Conservation (phyloP, 371 early-diverging fungal species). For the Mucor lusitanicus region DNA sequence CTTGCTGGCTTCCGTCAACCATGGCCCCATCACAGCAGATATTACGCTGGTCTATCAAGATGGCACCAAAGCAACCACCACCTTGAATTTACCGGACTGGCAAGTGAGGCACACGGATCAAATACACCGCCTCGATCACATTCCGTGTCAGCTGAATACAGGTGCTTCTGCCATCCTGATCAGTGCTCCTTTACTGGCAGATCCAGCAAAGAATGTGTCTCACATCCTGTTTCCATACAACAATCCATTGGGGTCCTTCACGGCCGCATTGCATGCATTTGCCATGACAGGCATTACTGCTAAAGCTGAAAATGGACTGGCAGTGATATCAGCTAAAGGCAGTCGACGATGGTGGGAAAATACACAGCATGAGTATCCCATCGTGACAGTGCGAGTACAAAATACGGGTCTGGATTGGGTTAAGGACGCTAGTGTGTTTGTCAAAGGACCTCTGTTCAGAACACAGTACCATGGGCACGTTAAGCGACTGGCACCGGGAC, state of each 20-base stretch:
- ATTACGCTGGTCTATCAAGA: conserved; percentile 28
- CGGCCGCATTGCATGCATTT: conserved; percentile 12
- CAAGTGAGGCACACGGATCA: conserved; percentile 18
- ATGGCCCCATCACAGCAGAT: conserved; percentile 23
- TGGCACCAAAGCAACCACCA: conserved; percentile 15
- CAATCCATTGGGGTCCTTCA: not conserved
- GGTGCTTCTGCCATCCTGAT: conserved; percentile 12
- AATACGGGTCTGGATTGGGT: conserved; percentile 20
- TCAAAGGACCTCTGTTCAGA: conserved; percentile 9
- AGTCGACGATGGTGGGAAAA: conserved; percentile 6
- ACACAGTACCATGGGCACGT: conserved; percentile 11
- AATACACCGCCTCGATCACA: conserved; percentile 7
- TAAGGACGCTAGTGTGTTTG: conserved; percentile 3
- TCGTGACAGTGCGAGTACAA: conserved; percentile 14
- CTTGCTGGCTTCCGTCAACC: conserved; percentile 23
- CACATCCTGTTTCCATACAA: conserved; percentile 19
- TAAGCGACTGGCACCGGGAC: conserved; percentile 18
- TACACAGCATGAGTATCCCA: conserved; percentile 3
- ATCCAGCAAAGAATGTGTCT: conserved; percentile 21
- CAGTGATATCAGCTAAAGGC: conserved; percentile 7
- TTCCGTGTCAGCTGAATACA: conserved; percentile 8
- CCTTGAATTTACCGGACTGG: conserved; percentile 38
- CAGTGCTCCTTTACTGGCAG: conserved; percentile 21
- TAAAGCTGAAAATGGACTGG: not conserved
- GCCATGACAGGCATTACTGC: conserved; percentile 9